Base-by-base conservation (phyloP, 208 protist genomes). In the Leishmania arabica region DNA sequence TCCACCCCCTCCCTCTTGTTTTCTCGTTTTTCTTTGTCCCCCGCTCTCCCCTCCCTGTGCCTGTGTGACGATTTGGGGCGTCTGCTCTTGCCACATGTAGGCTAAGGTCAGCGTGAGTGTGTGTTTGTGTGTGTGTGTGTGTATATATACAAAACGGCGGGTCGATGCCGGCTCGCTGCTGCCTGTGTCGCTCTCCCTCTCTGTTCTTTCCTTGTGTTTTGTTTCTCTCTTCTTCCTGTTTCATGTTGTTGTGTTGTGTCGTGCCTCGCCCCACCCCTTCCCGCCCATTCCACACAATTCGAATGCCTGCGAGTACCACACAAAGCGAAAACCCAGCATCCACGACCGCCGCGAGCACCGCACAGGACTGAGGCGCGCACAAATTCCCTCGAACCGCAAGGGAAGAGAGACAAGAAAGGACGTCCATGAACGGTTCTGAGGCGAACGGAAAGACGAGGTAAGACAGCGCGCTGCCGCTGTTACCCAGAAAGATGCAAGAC, bases 1-100 rank as follows among this genome's bases (percentile, higher is more conserved):
- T 37, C 42, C 56, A 54, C 3, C 40, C 58, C 64, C 24, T 24
- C 54, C 21, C 40, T 69, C n/a, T 79, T 74, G 45, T 75, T 79
- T 47, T 13, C 42, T 45, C 7, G 42, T 56, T 65, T 27, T 68
- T 24, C 7, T 72, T 79, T 72, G 69, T 68, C 0, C 49, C 51
- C 45, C 53, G 31, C 31, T 47, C 21, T 76, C 72, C 72, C 71
- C 7, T 75, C 31, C 11, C n/a, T 51, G 37, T 64, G 56, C 77
- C 42, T 71, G 62, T 83, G 31, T 42, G 58, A 64, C 27, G 58
- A 64, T 31, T 27, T 24, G 58, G 58, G 15, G 8, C 27, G 27
- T 8, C 0, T 31, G 19, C 27, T 31, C 27, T 64, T 9, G 58
- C 13, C 5, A 34, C 27, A 64, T 34, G 8, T 15, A 64, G 51